Conservation (phyloP, 208 protist genomes). For the Porcisia deanei region DNA sequence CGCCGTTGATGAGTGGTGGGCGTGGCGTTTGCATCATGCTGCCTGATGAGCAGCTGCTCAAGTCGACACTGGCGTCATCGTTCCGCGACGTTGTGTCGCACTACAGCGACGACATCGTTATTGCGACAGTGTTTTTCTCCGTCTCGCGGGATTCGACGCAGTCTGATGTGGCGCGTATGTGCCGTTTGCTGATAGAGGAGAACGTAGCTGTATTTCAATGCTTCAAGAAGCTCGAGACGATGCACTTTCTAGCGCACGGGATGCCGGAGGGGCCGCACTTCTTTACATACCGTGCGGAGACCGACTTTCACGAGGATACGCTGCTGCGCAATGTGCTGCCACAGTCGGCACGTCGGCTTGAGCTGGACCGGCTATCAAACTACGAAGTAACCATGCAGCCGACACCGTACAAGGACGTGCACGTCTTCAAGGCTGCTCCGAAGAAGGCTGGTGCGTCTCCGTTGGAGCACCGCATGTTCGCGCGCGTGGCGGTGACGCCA, state of each 20-base stretch:
- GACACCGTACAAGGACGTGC: conserved; percentile 87
- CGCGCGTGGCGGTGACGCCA: conserved; percentile 88
- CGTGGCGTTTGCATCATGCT: conserved; percentile 62
- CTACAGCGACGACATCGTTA: conserved; percentile 30
- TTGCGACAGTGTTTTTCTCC: conserved; percentile 68
- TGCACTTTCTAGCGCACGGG: conserved; percentile 80
- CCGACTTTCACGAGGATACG: conserved; percentile 88
- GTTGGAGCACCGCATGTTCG: conserved; percentile 94
- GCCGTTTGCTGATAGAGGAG: conserved; percentile 52
- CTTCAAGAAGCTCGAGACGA: conserved; percentile 38
- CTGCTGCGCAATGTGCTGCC: conserved; percentile 95
- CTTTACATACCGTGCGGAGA: conserved; percentile 89
- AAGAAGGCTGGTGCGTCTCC: conserved; percentile 52
- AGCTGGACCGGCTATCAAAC: conserved; percentile 93
- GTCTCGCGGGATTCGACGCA: conserved; percentile 51
- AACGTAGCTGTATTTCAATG: conserved; percentile 28
- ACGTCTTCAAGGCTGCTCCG: conserved; percentile 88
- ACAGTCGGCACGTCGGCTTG: conserved; percentile 94
- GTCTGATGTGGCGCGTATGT: conserved; percentile 43
- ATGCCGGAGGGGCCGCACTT: conserved; percentile 76
- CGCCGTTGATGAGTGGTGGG: conserved; percentile 16
- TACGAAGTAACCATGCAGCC: conserved; percentile 91
- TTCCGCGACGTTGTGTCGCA: conserved; percentile 42
- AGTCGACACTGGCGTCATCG: conserved; percentile 30
- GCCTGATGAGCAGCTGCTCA: conserved; percentile 52